Evolutionary conservation across 2,329 filamentous ascomycete species (phyloP).

Genomic region (Aspergillus brunneoviolaceus): DNA sequence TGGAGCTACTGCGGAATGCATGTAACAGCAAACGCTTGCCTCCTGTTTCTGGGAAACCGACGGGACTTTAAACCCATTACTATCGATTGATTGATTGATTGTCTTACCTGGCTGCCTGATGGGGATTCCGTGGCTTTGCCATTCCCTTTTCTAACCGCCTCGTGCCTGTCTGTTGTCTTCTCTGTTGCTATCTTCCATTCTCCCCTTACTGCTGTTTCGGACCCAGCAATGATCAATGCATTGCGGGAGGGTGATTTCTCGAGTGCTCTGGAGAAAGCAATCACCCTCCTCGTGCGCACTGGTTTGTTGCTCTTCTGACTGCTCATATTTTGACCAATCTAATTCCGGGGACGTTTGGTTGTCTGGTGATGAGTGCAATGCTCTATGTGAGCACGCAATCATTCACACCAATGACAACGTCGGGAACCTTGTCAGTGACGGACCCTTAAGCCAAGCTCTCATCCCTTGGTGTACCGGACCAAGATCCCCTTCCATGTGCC

Average conservation of each 20-base stretch:
- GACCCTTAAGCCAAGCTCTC: slow-evolving; percentile 21
- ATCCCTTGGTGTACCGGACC: slow-evolving; percentile 10
- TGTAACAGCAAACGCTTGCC: slow-evolving; percentile 6
- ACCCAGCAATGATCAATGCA: background rate
- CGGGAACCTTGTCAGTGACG: slow-evolving; percentile 24
- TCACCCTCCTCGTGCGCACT: background rate
- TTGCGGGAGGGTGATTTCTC: background rate
- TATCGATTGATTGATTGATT: slow-evolving; percentile 4
- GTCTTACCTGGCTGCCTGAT: slow-evolving; percentile 6
- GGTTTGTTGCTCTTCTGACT: background rate
- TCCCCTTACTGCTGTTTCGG: background rate
- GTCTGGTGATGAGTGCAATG: slow-evolving; percentile 18
- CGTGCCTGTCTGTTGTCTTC: slow-evolving; percentile 4
- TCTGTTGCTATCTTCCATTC: background rate
- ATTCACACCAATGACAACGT: slow-evolving; percentile 34
- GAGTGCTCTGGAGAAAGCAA: background rate
- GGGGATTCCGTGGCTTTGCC: background rate
- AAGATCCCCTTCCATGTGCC: slow-evolving; percentile 11
- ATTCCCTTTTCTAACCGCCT: slow-evolving; percentile 11
- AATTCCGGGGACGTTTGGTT: slow-evolving; percentile 2
- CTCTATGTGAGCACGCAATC: slow-evolving; percentile 37
- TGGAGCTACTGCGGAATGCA: slow-evolving; percentile 13
- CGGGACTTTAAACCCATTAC: background rate
- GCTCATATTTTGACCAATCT: slow-evolving; percentile 2
- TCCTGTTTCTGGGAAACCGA: background rate